These are phyloP conservation scores for Hyparrhenia diplandra DNA, from an alignment of 176 grass and related monocot genomes.

Conservation along the genomic window DNA sequence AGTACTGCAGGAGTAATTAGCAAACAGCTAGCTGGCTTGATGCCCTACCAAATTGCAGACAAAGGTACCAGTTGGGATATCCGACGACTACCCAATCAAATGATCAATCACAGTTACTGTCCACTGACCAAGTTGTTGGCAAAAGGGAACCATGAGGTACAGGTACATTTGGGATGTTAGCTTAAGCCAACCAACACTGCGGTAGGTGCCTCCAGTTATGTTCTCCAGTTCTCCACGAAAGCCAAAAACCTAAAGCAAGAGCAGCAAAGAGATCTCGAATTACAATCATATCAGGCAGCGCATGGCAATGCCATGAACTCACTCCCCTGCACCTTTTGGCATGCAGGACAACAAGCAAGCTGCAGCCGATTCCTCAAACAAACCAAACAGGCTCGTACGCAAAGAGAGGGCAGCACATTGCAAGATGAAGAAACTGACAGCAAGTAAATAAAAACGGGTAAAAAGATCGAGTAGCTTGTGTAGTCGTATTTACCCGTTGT, in stretches of 20 bases:
- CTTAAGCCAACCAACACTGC: background rate
- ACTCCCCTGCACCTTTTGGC: background rate
- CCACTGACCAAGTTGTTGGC: background rate
- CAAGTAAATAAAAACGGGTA: background rate
- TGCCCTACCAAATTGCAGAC: too few relatives aligned
- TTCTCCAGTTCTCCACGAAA: background rate
- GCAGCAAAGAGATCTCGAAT: background rate
- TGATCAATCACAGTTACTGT: background rate
- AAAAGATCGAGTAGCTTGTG: background rate
- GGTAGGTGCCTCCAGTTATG: constrained; percentile 23
- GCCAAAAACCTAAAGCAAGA: background rate
- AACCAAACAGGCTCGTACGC: background rate
- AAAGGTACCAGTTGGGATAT: background rate
- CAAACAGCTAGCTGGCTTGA: too few relatives aligned
- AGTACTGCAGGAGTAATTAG: too few relatives aligned
- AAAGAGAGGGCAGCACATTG: background rate
- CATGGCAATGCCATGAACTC: background rate
- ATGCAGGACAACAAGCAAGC: background rate
- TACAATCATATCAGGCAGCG: constrained; percentile 8
- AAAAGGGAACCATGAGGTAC: constrained; percentile 14
- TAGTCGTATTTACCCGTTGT: background rate
- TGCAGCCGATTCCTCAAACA: constrained; percentile 10
- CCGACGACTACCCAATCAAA: too few relatives aligned
- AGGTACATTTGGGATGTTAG: background rate
- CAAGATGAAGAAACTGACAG: constrained; percentile 3